Percentiles rank a stretch among this genome's conserved stretches.
These are phyloP conservation scores for Parascedosporium putredinis DNA, from an alignment of 2,329 filamentous ascomycete genomes.

Conservation along the genomic window DNA sequence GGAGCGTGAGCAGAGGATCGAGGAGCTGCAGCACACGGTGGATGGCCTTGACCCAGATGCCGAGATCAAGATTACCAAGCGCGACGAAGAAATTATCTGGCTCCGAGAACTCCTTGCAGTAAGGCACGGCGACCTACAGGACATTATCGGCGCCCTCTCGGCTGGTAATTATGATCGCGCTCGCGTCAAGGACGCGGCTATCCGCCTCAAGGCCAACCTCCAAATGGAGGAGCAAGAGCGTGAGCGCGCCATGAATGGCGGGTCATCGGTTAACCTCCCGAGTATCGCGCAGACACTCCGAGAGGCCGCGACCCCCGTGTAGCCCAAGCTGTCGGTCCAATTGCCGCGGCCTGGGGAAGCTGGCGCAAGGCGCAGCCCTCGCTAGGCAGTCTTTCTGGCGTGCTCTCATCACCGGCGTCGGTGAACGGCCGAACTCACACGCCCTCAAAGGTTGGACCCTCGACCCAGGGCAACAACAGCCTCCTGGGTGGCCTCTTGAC, in stretches of 20 bases:
- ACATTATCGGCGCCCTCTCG: slow-evolving; percentile 74
- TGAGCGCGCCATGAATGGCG: slow-evolving; percentile 68
- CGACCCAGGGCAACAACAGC: slow-evolving; percentile 31
- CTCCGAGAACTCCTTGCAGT: slow-evolving; percentile 87
- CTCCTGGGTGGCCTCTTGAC: slow-evolving; percentile 77
- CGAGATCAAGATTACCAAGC: slow-evolving; percentile 73
- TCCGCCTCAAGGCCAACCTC: slow-evolving; percentile 84
- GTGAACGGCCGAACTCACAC: slow-evolving; percentile 34
- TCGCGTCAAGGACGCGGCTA: slow-evolving; percentile 77
- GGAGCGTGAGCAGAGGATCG: slow-evolving; percentile 81
- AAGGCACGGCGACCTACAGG: slow-evolving; percentile 80
- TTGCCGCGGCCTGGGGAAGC: slow-evolving; percentile 90
- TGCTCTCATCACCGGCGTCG: slow-evolving; percentile 31
- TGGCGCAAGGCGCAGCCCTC: slow-evolving; percentile 64
- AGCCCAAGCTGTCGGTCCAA: slow-evolving; percentile 65
- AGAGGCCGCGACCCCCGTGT: slow-evolving; percentile 69
- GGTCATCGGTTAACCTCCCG: slow-evolving; percentile 56
- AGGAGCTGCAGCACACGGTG: slow-evolving; percentile 68
- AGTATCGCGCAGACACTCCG: slow-evolving; percentile 68
- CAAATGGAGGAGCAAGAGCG: slow-evolving; percentile 98
- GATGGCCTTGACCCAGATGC: slow-evolving; percentile 64
- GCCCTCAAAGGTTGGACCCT: slow-evolving; percentile 46
- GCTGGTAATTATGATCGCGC: slow-evolving; percentile 67
- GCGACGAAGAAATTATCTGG: slow-evolving; percentile 91
- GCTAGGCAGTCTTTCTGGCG: slow-evolving; percentile 37